Evolutionary conservation across 768 basidiomycete genomes (phyloP), one percentile per base, ranked within the genome.

Genomic region (Naganishia vaughanmartiniae): DNA sequence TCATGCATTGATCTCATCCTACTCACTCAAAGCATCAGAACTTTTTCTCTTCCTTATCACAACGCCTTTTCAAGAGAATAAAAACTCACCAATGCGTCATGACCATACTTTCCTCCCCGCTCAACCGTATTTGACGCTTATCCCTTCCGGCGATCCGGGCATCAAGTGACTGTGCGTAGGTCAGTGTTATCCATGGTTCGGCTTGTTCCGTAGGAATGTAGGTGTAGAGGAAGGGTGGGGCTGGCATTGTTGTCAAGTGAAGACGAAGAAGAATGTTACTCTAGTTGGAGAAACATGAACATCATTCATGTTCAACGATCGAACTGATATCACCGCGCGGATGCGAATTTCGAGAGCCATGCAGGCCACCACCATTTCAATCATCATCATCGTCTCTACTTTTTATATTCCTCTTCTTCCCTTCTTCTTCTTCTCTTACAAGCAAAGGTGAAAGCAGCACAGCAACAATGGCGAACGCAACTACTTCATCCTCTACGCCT

Each of bases 1-100:
- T 96, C 92, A 81, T 98, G 95, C 85, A 92, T 87, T 0, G 91
- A 85, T 72, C 95, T 84, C 87, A 98, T 87, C 88, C 93, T 95
- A 73, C 21, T 24, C 17, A 46, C 31, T 45, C 51, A 28, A 39
- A 7, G n/a, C 54, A 53, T 17, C 28, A 6, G 26, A 21, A 63
- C 58, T 36, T 36, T 36, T 5, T 36, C 36, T 36, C 12, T 36
- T 36, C 5, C 36, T 36, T 36, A 54, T 53, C 69, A n/a, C n/a
- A n/a, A n/a, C 42, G 30, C 42, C n/a, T 42, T 73, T 85, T 73
- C 76, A 92, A 92, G 90, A n/a, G 90, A 81, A 95, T 93, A 54
- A 46, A 28, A 33, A 74, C 85, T 72, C 76, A 92, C 93, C 91
- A 90, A 80, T 98, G 95, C 14, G 95, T 98, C 89, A 99, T 92